Conservation (phyloP, 2,329 filamentous ascomycete genomes). For the Beauveria pseudobassiana region DNA sequence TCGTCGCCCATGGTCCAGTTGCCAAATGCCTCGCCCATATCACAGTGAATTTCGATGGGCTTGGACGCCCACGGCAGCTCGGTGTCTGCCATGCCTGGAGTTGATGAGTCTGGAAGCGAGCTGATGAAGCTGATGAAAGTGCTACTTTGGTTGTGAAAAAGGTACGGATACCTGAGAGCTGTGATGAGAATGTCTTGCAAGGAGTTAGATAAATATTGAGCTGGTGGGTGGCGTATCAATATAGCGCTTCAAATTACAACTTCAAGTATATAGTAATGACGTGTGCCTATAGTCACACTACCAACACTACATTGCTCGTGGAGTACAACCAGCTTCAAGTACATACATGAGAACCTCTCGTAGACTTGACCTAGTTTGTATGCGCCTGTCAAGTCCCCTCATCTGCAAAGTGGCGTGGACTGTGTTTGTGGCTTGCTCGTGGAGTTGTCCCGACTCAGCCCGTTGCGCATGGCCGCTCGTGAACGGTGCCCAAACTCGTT, state of each 20-base stretch:
- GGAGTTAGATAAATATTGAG: not conserved
- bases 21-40: conserved; percentile 5
- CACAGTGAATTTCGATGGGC: conserved; percentile 5
- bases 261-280: too few species aligned
- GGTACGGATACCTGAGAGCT: too few species aligned
- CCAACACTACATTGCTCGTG: not conserved
- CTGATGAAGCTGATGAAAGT: not conserved
- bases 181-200: too few species aligned
- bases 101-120: not conserved
- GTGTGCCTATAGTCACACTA: too few species aligned
- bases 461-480: not conserved
- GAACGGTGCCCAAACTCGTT: not conserved
- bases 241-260: too few species aligned
- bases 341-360: not conserved
- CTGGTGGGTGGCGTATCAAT: not conserved
- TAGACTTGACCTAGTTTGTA: not conserved
- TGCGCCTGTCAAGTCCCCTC: too few species aligned
- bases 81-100: not conserved
- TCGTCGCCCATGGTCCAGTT: conserved; percentile 8
- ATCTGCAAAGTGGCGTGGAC: too few species aligned
- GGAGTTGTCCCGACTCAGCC: not conserved
- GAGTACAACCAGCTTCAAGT: not conserved
- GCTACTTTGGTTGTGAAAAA: too few species aligned
- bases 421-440: not conserved
- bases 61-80: not conserved